A percentile compares a stretch with the other conserved stretches of the same genome.
Conservation (phyloP, 148 eudicot species). For the Hydrangea macrophylla region DNA sequence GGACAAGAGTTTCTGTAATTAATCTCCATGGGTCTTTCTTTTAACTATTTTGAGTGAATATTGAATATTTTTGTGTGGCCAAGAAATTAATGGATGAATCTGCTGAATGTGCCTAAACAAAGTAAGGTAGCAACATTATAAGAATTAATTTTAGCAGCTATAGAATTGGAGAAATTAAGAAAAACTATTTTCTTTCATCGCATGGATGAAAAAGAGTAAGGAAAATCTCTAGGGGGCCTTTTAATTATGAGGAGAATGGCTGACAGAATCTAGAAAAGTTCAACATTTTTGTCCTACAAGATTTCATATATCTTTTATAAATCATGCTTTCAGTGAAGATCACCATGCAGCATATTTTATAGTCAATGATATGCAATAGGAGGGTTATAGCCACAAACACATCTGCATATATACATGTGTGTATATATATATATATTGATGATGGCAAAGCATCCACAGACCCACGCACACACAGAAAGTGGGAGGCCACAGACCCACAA, state of each 20-base stretch:
- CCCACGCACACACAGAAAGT: too few relatives aligned
- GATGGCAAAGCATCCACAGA: too few relatives aligned
- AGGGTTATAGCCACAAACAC: too few relatives aligned
- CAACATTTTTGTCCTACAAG: not conserved
- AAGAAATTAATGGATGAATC: not conserved
- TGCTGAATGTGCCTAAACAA: slow-evolving; percentile 15
- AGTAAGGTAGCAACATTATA: not conserved
- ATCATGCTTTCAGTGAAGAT: too few relatives aligned
- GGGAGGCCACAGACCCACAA: too few relatives aligned
- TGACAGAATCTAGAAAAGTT: slow-evolving; percentile 7
- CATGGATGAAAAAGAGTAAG: not conserved
- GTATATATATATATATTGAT: too few relatives aligned
- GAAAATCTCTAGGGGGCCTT: not conserved
- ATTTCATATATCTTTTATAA: not conserved
- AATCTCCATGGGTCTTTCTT: slow-evolving; percentile 11
- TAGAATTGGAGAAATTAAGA: not conserved
- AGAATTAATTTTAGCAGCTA: not conserved
- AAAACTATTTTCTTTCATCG: not conserved
- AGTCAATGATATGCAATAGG: too few relatives aligned
- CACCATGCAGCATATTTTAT: too few relatives aligned
- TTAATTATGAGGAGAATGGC: not conserved
- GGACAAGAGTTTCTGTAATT: slow-evolving; percentile 14
- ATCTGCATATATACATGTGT: too few relatives aligned
- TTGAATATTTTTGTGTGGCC: not conserved
- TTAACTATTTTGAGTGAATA: slow-evolving; percentile 5